A percentile compares a stretch with the other conserved stretches of the same genome.
These are phyloP conservation scores for Gaeumannomyces sp. DNA, from an alignment of 2,329 filamentous ascomycete genomes.

Conservation along the genomic window DNA sequence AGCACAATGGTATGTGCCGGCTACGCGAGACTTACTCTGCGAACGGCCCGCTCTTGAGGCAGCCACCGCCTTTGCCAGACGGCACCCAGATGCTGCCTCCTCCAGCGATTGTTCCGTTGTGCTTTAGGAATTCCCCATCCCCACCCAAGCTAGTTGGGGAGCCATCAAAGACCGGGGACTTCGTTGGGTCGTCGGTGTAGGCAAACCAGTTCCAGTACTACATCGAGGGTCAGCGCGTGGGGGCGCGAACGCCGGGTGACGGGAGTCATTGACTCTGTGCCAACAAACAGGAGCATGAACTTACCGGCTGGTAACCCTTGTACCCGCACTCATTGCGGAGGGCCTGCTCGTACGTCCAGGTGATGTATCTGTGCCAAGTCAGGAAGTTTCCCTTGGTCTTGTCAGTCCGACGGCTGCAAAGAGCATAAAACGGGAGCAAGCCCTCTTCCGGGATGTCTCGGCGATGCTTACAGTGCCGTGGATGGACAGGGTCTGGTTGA, in stretches of 20 bases:
- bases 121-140: slow-evolving; percentile 31
- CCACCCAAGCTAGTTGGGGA: slow-evolving; percentile 33
- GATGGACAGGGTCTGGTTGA: slow-evolving; percentile 27
- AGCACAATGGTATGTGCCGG: not conserved
- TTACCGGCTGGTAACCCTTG: slow-evolving; percentile 23
- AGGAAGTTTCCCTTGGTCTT: slow-evolving; percentile 13
- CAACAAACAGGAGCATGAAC: slow-evolving; percentile 9
- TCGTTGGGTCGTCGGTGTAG: slow-evolving; percentile 23
- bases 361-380: slow-evolving; percentile 26
- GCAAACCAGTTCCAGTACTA: slow-evolving; percentile 36
- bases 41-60: slow-evolving; percentile 24
- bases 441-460: slow-evolving; percentile 10
- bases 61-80: slow-evolving; percentile 18
- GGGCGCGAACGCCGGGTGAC: not conserved
- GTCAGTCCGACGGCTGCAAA: not conserved
- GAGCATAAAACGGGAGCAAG: slow-evolving; percentile 17
- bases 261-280: too few species aligned
- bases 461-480: slow-evolving; percentile 22
- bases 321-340: slow-evolving; percentile 30
- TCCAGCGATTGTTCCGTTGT: slow-evolving; percentile 15
- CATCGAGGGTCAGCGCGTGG: not conserved
- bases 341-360: slow-evolving; percentile 25
- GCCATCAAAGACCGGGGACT: slow-evolving; percentile 35
- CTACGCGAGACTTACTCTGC: slow-evolving; percentile 17
- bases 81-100: slow-evolving; percentile 25